A percentile compares a stretch with the other conserved stretches of the same genome.
These are phyloP conservation scores for Hymenoscyphus linearis DNA, from an alignment of 2,329 filamentous ascomycete species.

Conservation along the genomic window DNA sequence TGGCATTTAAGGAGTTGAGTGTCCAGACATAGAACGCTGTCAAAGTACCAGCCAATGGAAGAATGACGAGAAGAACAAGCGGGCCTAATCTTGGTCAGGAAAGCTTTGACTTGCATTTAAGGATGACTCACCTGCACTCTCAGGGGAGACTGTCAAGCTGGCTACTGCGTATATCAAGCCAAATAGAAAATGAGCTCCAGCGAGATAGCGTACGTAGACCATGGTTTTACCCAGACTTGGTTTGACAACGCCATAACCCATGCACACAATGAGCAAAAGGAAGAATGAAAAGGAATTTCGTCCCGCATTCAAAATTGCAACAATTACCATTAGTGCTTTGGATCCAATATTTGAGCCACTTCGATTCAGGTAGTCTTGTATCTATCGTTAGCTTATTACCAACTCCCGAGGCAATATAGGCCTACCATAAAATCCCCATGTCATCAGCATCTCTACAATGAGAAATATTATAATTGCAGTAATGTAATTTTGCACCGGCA, in stretches of 20 bases:
- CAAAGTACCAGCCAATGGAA: constrained; percentile 84
- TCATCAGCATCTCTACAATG: constrained; percentile 94
- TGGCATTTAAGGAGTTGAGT: constrained; percentile 87
- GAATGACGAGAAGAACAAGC: constrained; percentile 84
- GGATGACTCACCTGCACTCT: constrained; percentile 60
- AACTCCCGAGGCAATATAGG: not conserved
- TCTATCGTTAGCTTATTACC: constrained; percentile 33
- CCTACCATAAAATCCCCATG: constrained; percentile 92
- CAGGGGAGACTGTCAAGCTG: constrained; percentile 81
- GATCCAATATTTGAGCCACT: constrained; percentile 78
- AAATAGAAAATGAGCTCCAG: constrained; percentile 89
- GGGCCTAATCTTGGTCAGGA: constrained; percentile 50
- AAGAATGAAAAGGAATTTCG: constrained; percentile 99
- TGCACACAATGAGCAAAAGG: constrained; percentile 93
- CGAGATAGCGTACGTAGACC: constrained; percentile 87
- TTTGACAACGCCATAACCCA: constrained; percentile 99
- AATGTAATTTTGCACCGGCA: constrained; percentile 98
- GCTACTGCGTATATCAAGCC: constrained; percentile 90
- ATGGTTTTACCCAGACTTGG: constrained; percentile 86
- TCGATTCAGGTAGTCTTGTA: constrained; percentile 79
- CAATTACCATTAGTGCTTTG: constrained; percentile 82
- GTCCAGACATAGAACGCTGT: constrained; percentile 99
- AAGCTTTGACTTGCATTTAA: not conserved
- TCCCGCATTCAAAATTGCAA: constrained; percentile 88
- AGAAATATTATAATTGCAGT: constrained; percentile 94